Base-by-base conservation (phyloP, 1,284 basidiomycete species). In the Gomphus sp. region DNA sequence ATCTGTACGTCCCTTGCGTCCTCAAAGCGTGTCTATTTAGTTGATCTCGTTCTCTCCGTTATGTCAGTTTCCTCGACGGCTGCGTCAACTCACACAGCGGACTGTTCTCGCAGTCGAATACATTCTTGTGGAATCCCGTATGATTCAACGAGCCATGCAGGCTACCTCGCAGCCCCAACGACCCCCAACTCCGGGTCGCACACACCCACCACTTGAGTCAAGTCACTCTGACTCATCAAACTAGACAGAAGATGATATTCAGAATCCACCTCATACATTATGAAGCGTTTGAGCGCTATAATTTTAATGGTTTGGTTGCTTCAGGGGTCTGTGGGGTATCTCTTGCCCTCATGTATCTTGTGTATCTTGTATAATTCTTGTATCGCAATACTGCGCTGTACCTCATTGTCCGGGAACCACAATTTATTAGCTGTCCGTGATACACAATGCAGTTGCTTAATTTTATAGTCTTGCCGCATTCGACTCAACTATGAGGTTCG, bases 1-100 rank as follows among this genome's bases (percentile, higher is more conserved):
- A 18, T 49, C 9, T 49, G 47, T 25, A 25, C 22, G 22, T 49
- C 10, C 47, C 10, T 28, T 18, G 11, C 22, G 4, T 49, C 10
- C 18, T 16, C 31, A 16, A 4, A 3, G 10, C 18, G 45, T 5
- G 2, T 49, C 16, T 14, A 28, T 22, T 8, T 43, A 22, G 41
- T 43, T 28, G 22, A 49, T 9, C 47, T 28, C 47, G 22, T 0
- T 97, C 96, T n/a, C 16, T 43, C 41, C 41, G 14, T 43, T 43
- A 8, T 18, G 9, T 43, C 70, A 79, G 73, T 37, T 52, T 39
- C 51, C 22, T n/a, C 33, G 37, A 34, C 31, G 31, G 37, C 33
- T 39, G 18, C 31, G 16, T 34, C 51, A 37, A 34, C 33, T 52
- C 16, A 33, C 51, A 14, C 51, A 25, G n/a, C n/a, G 51, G 51